Evolutionary conservation across 176 grass and related monocot species (phyloP).

Genomic region (Eragrostis nindensis): DNA sequence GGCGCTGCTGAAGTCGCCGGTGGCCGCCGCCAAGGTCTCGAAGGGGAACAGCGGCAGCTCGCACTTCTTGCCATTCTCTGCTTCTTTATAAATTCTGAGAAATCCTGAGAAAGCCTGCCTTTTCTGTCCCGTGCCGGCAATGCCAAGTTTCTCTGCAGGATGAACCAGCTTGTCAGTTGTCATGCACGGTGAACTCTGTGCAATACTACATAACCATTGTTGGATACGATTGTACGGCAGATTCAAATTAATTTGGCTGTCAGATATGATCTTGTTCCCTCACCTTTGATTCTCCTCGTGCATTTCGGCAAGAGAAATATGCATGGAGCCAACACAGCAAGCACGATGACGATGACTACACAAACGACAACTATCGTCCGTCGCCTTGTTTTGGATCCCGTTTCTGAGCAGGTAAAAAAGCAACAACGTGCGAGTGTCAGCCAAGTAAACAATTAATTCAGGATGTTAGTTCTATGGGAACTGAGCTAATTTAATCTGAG

Average conservation of each 20-base stretch:
- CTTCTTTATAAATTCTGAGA: slow-evolving; percentile 24
- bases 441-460: background rate
- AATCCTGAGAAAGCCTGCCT: slow-evolving; percentile 40
- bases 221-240: background rate
- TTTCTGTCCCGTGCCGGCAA: background rate
- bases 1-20: slow-evolving; percentile 55
- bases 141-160: slow-evolving; percentile 39
- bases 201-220: background rate
- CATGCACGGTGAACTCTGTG: background rate
- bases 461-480: background rate
- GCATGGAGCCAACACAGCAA: slow-evolving; percentile 25
- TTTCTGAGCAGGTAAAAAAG: background rate
- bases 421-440: slow-evolving; percentile 1
- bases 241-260: background rate
- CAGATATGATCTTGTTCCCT: background rate
- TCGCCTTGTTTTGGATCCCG: slow-evolving; percentile 22
- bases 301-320: slow-evolving; percentile 47
- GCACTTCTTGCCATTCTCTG: slow-evolving; percentile 45
- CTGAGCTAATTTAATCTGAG: background rate
- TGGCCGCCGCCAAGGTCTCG: slow-evolving; percentile 55
- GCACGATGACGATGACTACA: slow-evolving; percentile 30
- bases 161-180: background rate
- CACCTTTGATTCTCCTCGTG: slow-evolving; percentile 59
- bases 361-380: background rate
- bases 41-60: slow-evolving; percentile 75